Evolutionary conservation across 2,329 filamentous ascomycete genomes (phyloP), one percentile per base, ranked within the genome.

Genomic region (Ophiostoma sp.): DNA sequence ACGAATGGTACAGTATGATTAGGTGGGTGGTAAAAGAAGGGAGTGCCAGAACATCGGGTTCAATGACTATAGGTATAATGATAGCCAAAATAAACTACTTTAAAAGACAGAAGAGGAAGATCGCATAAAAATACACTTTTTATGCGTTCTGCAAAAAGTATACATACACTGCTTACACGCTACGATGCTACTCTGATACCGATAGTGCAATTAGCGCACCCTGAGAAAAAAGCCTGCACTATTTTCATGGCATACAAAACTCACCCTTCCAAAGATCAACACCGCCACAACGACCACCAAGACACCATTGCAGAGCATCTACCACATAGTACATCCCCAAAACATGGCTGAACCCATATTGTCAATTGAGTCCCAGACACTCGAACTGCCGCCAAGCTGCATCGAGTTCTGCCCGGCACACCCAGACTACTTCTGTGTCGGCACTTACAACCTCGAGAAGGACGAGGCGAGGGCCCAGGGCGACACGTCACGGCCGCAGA

Each of bases 371-470:
- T 86, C 85, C 3, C 76, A 86, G 39, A 82, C 78, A 4, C 80
- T 93, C 27, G 86, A 91, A 68, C 81, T 91, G 0, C 91, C 91
- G 4, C 91, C 91, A 1, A 92, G 90, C 76, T 94, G 91, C 76
- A 83, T 93, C n/a, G 88, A 91, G 72, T 92, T 93, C 75, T 90
- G 87, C 73, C 87, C 88, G 0, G 78, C 79, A 0, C 77, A 87
- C 71, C 85, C 87, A 0, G 80, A 87, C 0, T 87, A 89, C 76
- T 89, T 96, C 74, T 83, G 96, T 0, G 85, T 97, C 67, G 94
- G 94, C 54, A 97, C 94, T 1, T 97, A 97, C 79, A 87, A 90
- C 73, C 84, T 97, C 36, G 82, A 93, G 73, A 83, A 84, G 72
- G 75, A 76, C 48, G 75, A 74, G 33, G 74, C 72, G 6, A 71